Percentiles rank a stretch among this genome's conserved stretches.
Evolutionary conservation across 805 yeast species (phyloP).

Genomic region (Cyberlindnera sargentensis): DNA sequence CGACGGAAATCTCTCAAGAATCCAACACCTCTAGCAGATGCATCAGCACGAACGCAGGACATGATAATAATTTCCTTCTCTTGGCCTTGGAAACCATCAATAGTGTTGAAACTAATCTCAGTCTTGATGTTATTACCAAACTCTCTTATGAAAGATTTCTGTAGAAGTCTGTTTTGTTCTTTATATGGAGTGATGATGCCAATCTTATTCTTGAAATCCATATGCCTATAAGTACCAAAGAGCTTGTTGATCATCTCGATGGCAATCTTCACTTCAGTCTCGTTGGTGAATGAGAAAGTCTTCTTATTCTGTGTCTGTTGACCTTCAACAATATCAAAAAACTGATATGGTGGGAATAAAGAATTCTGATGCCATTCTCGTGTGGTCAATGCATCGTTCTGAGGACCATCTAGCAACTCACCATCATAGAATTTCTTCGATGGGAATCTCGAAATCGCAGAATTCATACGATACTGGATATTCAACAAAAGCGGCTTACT

Average conservation of each 20-base stretch:
- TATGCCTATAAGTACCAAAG: conserved; percentile 36
- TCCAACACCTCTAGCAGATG: conserved; percentile 57
- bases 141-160: conserved; percentile 44
- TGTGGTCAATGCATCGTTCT: conserved; percentile 50
- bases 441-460: conserved; percentile 82
- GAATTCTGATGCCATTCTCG: conserved; percentile 68
- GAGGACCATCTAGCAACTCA: conserved; percentile 67
- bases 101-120: conserved; percentile 83
- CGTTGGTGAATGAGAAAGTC: conserved; percentile 67
- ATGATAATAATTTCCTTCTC: conserved; percentile 91
- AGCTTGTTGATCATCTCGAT: conserved; percentile 56
- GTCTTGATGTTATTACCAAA: conserved; percentile 59
- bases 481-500: conserved; percentile 52
- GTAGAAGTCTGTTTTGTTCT: conserved; percentile 65
- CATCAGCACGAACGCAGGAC: conserved; percentile 91
- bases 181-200: conserved; percentile 95
- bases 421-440: conserved; percentile 75
- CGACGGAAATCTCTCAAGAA: conserved; percentile 87
- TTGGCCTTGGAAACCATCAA: conserved; percentile 98
- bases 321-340: conserved; percentile 63
- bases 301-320: conserved; percentile 55
- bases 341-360: conserved; percentile 66
- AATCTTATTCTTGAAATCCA: conserved; percentile 60
- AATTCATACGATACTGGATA: conserved; percentile 98
- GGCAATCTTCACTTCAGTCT: conserved; percentile 66